phyloP scores from a whole-genome alignment of 306 rosid genomes.

The peach (Prunus persica) region Prunus_persica_NCBIv2 NC_034014.1:12795501-12796000 shows the following conservation, averaged over 20 bases:
- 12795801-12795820: neutral
- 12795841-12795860: neutral
- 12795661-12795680: conserved; percentile 92
- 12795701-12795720: conserved; percentile 99
- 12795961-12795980: neutral
- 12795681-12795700: conserved; percentile 98
- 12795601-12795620: neutral
- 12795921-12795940: neutral
- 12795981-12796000: neutral
- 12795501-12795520: neutral
- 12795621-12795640: neutral
- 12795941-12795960: neutral
- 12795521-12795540: neutral
- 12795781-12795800: neutral
- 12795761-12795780: neutral
- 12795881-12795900: neutral
- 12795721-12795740: conserved; percentile 66
- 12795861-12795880: no score
- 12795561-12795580: neutral
- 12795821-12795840: neutral
- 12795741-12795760: conserved; percentile 5
- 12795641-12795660: conserved; percentile 71
- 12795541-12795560: conserved; percentile 4
- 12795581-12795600: conserved; percentile 7
- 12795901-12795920: neutral